Percentiles rank a stretch among this genome's conserved stretches.
Conservation (phyloP, 768 basidiomycete species). For the Dioszegia crocea region DNA sequence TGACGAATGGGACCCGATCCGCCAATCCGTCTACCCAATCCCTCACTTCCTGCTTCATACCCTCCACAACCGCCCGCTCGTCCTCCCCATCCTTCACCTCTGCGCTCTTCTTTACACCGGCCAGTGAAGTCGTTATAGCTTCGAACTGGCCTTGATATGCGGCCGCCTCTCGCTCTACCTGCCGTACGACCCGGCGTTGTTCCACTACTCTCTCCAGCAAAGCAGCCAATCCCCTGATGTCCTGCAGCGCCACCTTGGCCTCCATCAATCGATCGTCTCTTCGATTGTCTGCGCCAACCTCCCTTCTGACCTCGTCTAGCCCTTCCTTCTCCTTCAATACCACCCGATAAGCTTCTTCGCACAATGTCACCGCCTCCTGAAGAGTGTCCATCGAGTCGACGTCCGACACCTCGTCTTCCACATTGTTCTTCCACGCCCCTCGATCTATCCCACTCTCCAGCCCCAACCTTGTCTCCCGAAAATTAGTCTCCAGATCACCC, state of each 20-base stretch:
- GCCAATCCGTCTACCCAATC: not conserved
- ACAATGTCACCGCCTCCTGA: not conserved
- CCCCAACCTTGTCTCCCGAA: not conserved
- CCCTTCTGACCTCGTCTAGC: not conserved
- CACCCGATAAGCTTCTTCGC: not conserved
- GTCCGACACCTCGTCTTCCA: too few species aligned
- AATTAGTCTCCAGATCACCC: not conserved
- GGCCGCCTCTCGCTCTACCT: not conserved
- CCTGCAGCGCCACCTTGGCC: not conserved
- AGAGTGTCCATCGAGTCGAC: too few species aligned
- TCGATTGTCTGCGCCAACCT: too few species aligned
- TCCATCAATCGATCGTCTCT: not conserved
- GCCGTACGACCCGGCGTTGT: not conserved
- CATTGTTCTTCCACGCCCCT: not conserved
- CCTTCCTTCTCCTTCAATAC: not conserved
- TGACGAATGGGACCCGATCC: conserved; percentile 3
- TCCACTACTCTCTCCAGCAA: not conserved
- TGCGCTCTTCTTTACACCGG: not conserved
- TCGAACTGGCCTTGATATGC: too few species aligned
- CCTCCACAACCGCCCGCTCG: not conserved
- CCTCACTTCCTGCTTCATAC: not conserved
- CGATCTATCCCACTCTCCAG: not conserved
- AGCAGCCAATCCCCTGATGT: not conserved
- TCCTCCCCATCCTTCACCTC: not conserved
- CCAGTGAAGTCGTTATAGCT: too few species aligned